Base-by-base conservation (phyloP, 1,284 basidiomycete genomes). In the Takashimella koratensis region DNA sequence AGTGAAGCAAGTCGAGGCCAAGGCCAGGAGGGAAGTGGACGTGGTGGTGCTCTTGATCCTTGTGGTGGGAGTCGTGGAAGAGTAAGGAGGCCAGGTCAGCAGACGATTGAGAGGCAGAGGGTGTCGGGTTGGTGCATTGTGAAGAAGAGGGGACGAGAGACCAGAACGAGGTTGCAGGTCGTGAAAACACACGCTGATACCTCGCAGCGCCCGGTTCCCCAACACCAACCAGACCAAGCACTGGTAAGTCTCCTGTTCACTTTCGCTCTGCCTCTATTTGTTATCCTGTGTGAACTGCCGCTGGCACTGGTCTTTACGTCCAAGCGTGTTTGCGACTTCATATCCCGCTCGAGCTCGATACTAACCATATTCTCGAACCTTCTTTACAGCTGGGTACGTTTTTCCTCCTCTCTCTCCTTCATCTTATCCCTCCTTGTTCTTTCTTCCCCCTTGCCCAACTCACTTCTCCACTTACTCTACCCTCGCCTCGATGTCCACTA, bases 201-300 rank as follows among this genome's bases (percentile, higher is more conserved):
- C 0, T 12, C 11, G 12, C 51, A 75, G 73, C 86, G 90, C 90
- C 70, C 89, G 92, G 63, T 96, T 96, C 82, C 94, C 93, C 55
- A 95, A 98, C 79, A 84, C 84, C 66, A 97, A 97, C 81, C 92
- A 95, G 80, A 93, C 90, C 51, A 85, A 86, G 76, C 90, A 95
- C 79, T 96, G 92, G 91, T 94, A 68, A 62, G 82, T 66, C 19
- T 16, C 41, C 45, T 19, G 13, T 16, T 47, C 36, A 47, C 42
- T 48, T n/a, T n/a, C n/a, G n/a, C n/a, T n/a, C n/a, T n/a, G n/a
- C n/a, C n/a, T n/a, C n/a, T n/a, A n/a, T 27, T 21, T 36, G 41
- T 21, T 43, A 45, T 53, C 30, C 21, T 51, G 45, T 12, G 19
- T 36, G 19, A 11, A 30, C 43, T 16, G 10, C 8, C 10, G 16